Evolutionary conservation across 2,329 filamentous ascomycete genomes (phyloP).

Genomic region (Trichoderma lentiforme): DNA sequence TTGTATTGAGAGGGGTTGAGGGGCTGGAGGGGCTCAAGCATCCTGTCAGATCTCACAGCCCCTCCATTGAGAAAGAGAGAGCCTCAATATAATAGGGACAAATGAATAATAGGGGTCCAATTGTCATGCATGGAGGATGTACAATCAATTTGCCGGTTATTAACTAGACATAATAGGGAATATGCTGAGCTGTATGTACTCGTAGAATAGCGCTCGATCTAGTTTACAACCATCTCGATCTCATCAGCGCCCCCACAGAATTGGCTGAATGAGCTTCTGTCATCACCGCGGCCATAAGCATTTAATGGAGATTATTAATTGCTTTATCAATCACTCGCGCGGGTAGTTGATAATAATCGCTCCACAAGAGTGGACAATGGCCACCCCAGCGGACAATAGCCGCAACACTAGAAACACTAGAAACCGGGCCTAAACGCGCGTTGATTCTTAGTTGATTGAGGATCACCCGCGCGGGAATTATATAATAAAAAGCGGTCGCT

Average conservation of each 20-base stretch:
- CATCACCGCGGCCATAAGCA: not conserved
- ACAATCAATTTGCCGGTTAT: not conserved
- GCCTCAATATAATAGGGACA: not conserved
- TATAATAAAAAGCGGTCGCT: not conserved
- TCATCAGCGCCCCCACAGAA: not conserved
- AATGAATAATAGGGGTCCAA: not conserved
- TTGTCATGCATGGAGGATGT: not conserved
- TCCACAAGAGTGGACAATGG: not conserved
- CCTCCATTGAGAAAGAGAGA: not conserved
- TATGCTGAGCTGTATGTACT: not conserved
- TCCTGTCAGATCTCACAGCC: not conserved
- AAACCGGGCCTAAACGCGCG: not conserved
- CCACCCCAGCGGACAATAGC: not conserved
- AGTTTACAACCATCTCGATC: not conserved
- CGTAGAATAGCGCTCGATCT: not conserved
- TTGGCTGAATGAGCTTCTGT: not conserved
- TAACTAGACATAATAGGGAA: not conserved
- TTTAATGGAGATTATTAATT: not conserved
- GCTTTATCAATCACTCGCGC: not conserved
- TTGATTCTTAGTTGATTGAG: not conserved
- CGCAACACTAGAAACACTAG: not conserved
- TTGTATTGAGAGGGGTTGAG: not conserved
- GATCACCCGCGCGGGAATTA: not conserved
- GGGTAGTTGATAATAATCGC: not conserved
- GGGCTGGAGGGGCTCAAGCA: too few relatives aligned